Conservation (phyloP, 2,329 filamentous ascomycete species). For the Aureobasidium subglaciale region DNA sequence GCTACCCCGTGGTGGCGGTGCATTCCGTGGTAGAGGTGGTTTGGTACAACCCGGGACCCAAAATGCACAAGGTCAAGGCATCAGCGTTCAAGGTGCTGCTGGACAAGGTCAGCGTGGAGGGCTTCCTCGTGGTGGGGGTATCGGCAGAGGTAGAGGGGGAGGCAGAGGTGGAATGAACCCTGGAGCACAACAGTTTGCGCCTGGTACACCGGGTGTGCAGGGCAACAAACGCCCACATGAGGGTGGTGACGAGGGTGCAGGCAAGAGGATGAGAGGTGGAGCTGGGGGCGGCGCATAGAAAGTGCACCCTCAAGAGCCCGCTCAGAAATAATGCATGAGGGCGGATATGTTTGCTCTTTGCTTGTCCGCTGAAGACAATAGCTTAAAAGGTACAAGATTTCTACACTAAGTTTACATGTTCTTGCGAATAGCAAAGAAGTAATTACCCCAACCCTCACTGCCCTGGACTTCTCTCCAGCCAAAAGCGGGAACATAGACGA, state of each 20-base stretch:
- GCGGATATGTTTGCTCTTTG: not conserved
- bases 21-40: slow-evolving; percentile 20
- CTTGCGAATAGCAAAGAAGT: slow-evolving; percentile 82
- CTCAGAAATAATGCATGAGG: not conserved
- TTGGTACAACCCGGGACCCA: slow-evolving; percentile 3
- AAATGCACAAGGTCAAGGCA: slow-evolving; percentile 7
- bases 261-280: slow-evolving; percentile 26
- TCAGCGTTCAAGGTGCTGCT: slow-evolving; percentile 14
- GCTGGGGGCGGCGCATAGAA: slow-evolving; percentile 9
- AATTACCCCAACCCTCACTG: slow-evolving; percentile 84
- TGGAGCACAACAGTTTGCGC: slow-evolving; percentile 30
- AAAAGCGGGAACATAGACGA: slow-evolving; percentile 81
- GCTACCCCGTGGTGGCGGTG: slow-evolving; percentile 21
- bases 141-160: slow-evolving; percentile 20
- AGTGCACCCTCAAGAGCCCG: not conserved
- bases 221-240: slow-evolving; percentile 30
- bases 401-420: slow-evolving; percentile 20
- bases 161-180: slow-evolving; percentile 28
- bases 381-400: slow-evolving; percentile 2
- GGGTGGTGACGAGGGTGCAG: slow-evolving; percentile 25
- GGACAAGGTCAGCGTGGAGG: slow-evolving; percentile 16
- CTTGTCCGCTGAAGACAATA: not conserved
- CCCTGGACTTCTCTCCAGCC: slow-evolving; percentile 81
- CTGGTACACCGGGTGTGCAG: slow-evolving; percentile 21
- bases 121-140: slow-evolving; percentile 20